Evolutionary conservation across 2,329 filamentous ascomycete species (phyloP), one percentile per base, ranked within the genome.

Genomic region (Fusarium lateritium): DNA sequence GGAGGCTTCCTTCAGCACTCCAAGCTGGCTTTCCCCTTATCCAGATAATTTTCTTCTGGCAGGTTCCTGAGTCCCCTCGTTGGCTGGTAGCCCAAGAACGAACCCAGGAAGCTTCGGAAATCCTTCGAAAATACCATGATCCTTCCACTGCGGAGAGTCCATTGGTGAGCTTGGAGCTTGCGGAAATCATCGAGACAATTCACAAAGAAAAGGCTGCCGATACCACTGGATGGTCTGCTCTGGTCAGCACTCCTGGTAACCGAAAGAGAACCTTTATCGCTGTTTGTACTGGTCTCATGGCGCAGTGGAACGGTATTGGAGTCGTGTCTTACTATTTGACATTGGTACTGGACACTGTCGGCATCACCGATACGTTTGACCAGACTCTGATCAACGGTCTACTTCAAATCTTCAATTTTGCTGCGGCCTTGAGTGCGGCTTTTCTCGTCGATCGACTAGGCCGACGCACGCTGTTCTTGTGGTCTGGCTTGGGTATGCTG

Each of bases 31-130:
- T 83, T 2, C 84, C 84, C 1, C 53, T 81, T 17, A 63, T 84
- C 21, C 77, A 78, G 56, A 54, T 79, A 9, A 49, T 69, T 13
- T 76, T 75, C 63, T 73, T 68, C 52, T 77, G 67, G 61, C 71
- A 73, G 22, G 70, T 86, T 7, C 86, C 86, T 1, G 87, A 89
- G 72, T 84, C 80, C 4, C 86, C 86, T 0, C 79, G 86, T 46
- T 88, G 54, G 81, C 83, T 72, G 60, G 79, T 82, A n/a, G 74
- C 76, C 31, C 83, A 84, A 46, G 85, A 84, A 44, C 79, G 83
- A 22, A 80, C 82, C 52, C 81, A 84, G 3, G 83, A 88, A 60
- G 86, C 86, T 6, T 75, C 81, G 4, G 65, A 76, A 1, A 82
- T 87, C 2, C 80, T 89, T 6, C 78, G 71, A 7, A 78, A 76